Percentiles rank a stretch among this genome's conserved stretches.
Conservation (phyloP, 768 basidiomycete genomes). For the Suillus paluster region DNA sequence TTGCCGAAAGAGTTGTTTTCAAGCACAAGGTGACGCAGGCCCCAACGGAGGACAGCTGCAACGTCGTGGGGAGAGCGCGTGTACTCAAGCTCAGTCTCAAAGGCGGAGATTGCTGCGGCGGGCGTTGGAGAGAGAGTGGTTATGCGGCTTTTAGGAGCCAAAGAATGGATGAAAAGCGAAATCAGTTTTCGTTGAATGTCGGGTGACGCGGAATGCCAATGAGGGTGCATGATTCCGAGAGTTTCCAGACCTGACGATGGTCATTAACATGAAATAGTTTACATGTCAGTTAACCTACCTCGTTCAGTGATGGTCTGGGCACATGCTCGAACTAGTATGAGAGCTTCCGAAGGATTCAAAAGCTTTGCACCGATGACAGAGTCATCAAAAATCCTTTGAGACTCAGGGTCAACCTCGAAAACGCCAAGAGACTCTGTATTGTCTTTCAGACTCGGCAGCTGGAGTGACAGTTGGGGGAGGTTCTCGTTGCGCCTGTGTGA, state of each 20-base stretch:
- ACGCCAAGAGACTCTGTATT: constrained; percentile 53
- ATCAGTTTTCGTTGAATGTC: constrained; percentile 71
- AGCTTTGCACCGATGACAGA: constrained; percentile 58
- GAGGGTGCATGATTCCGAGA: constrained; percentile 84
- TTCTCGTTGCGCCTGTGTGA: constrained; percentile 35
- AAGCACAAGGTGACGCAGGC: constrained; percentile 71
- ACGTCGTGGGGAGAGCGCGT: constrained; percentile 76
- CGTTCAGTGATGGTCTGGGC: constrained; percentile 66
- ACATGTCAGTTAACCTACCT: constrained; percentile 48
- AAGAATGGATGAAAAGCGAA: constrained; percentile 69
- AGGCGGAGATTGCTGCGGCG: constrained; percentile 50
- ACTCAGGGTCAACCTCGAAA: constrained; percentile 63
- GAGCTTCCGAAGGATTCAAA: constrained; percentile 64
- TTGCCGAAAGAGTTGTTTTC: constrained; percentile 65
- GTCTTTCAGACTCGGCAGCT: constrained; percentile 58
- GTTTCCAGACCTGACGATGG: constrained; percentile 67
- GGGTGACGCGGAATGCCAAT: constrained; percentile 79
- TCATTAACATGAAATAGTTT: constrained; percentile 10
- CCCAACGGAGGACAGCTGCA: constrained; percentile 83
- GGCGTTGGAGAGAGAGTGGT: constrained; percentile 57
- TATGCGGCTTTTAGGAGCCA: constrained; percentile 49
- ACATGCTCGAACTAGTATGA: constrained; percentile 67
- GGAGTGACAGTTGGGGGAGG: constrained; percentile 64
- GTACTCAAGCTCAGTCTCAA: constrained; percentile 67
- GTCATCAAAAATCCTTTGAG: constrained; percentile 52